phyloP scores from a whole-genome alignment of 2,329 filamentous ascomycete species.

The Parafenestella ontariensis region DNA sequence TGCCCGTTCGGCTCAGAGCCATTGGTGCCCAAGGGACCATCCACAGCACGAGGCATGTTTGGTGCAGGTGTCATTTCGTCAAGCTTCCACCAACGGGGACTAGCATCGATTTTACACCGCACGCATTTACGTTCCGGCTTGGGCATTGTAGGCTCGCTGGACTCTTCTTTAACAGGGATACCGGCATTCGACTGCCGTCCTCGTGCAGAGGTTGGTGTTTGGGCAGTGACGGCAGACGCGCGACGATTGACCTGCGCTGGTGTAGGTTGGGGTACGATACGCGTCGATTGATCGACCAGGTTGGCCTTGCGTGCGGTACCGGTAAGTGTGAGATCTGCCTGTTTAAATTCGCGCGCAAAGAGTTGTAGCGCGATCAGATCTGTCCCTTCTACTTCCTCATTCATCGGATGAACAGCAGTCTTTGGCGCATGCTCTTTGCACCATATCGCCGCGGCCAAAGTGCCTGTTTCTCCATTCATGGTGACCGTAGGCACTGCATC shows the following conservation, averaged over 20 bases:
- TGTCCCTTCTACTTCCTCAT: constrained; percentile 74
- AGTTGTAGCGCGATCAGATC: constrained; percentile 83
- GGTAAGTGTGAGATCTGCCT: constrained; percentile 87
- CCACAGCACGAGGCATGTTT: constrained; percentile 19
- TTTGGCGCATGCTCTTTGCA: constrained; percentile 85
- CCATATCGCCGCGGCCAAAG: constrained; percentile 86
- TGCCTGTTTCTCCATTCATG: constrained; percentile 79
- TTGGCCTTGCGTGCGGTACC: constrained; percentile 94
- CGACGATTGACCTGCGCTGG: constrained; percentile 46
- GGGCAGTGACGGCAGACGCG: constrained; percentile 47
- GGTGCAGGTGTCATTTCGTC: constrained; percentile 24
- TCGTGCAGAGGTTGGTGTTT: constrained; percentile 43
- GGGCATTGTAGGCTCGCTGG: constrained; percentile 37
- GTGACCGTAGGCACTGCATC: constrained; percentile 82
- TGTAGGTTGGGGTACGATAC: constrained; percentile 46
- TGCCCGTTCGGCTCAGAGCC: constrained; percentile 26
- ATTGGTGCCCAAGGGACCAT: constrained; percentile 31
- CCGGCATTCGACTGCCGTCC: constrained; percentile 47
- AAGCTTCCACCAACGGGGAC: constrained; percentile 64
- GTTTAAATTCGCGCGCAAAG: constrained; percentile 89
- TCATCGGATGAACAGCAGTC: constrained; percentile 76
- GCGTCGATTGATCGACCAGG: constrained; percentile 71
- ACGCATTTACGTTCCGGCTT: constrained; percentile 50
- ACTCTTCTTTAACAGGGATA: constrained; percentile 46
- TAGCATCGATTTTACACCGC: constrained; percentile 67